Conservation (phyloP, 129 eudicot genomes). For the Centrapalus pauciflorus region DNA sequence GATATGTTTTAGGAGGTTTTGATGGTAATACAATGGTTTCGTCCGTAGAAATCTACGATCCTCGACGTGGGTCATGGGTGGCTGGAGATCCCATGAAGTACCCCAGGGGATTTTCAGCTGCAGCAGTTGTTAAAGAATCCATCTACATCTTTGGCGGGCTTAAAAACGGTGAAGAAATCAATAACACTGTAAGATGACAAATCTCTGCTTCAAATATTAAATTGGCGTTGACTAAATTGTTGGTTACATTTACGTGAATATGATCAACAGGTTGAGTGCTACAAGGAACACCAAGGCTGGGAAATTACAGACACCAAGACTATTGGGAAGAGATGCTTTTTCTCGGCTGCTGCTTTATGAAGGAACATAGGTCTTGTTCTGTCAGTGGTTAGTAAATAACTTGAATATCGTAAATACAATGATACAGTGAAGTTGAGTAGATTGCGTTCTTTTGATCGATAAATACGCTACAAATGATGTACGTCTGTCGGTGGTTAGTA, state of each 20-base stretch:
- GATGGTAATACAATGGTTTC: conserved; percentile 56
- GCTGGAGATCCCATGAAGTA: conserved; percentile 54
- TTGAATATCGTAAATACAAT: background rate
- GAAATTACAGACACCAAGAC: conserved; percentile 32
- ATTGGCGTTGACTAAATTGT: too few relatives aligned
- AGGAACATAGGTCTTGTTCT: background rate
- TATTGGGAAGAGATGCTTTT: conserved; percentile 51
- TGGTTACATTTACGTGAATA: background rate
- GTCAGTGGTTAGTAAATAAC: background rate
- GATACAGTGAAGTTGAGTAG: too few relatives aligned
- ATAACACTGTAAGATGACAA: conserved; percentile 53
- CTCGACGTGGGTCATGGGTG: conserved; percentile 64
- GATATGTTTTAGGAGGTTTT: conserved; percentile 71
- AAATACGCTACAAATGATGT: too few relatives aligned
- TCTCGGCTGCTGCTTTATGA: conserved; percentile 53
- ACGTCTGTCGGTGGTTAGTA: too few relatives aligned
- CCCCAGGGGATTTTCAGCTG: conserved; percentile 55
- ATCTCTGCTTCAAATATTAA: too few relatives aligned
- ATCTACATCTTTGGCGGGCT: conserved; percentile 65
- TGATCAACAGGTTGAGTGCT: conserved; percentile 59
- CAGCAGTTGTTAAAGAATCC: conserved; percentile 48
- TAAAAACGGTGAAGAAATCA: conserved; percentile 23
- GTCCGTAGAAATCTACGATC: conserved; percentile 61
- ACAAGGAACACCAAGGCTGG: conserved; percentile 75
- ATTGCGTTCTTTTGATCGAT: too few relatives aligned